Percentiles rank a stretch among this genome's conserved stretches.
Conservation (phyloP, 257 asterid species). For the Mentha longifolia region DNA sequence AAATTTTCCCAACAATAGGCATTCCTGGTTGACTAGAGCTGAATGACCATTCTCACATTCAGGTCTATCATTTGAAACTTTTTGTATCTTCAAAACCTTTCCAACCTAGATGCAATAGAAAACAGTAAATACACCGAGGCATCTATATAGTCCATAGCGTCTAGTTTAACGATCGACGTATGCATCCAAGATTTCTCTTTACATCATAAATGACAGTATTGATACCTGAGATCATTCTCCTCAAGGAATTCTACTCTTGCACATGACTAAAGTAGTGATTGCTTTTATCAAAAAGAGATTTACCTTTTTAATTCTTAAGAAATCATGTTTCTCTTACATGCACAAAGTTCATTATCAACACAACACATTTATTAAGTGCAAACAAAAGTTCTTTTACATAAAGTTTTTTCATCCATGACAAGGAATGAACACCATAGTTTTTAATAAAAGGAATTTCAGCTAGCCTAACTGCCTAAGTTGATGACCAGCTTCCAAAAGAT, state of each 20-base stretch:
- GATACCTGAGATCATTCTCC: conserved; percentile 6
- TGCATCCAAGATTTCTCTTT: conserved; percentile 7
- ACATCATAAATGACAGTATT: conserved; percentile 10
- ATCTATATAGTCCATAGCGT: conserved; percentile 11
- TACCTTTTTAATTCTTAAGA: conserved; percentile 11
- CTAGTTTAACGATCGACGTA: conserved; percentile 27
- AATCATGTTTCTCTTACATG: neutral
- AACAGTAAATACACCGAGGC: conserved; percentile 24
- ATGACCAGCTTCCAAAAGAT: conserved; percentile 17
- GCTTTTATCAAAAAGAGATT: conserved; percentile 3
- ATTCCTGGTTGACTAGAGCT: conserved; percentile 59
- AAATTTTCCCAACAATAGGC: conserved; percentile 64
- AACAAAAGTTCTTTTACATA: conserved; percentile 6
- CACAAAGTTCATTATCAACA: conserved; percentile 14
- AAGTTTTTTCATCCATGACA: conserved; percentile 11
- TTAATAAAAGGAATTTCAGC: conserved; percentile 13
- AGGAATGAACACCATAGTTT: too few species aligned
- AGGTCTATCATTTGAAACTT: conserved; percentile 58
- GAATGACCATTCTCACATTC: conserved; percentile 55
- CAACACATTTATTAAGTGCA: neutral
- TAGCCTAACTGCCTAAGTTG: conserved; percentile 33
- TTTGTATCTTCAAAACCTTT: conserved; percentile 79
- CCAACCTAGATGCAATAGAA: conserved; percentile 58
- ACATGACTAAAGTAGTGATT: too few species aligned
- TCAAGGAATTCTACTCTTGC: neutral